Evolutionary conservation across 2,329 filamentous ascomycete species (phyloP), one percentile per base, ranked within the genome.

Genomic region (Apiospora koreana): DNA sequence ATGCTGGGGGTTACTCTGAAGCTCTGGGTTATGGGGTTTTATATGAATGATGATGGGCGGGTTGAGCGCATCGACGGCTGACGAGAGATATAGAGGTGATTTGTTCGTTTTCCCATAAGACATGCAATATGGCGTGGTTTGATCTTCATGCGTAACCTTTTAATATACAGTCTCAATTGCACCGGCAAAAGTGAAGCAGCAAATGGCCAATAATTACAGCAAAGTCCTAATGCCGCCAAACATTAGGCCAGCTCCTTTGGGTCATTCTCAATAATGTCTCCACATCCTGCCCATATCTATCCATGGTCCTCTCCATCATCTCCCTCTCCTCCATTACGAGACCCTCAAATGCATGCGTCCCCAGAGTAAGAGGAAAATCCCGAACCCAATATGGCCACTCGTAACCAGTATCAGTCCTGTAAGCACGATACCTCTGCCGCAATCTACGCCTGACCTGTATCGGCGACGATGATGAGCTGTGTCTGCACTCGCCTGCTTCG

Each of bases 331-430:
- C 45, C 18, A n/a, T n/a, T n/a, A 3, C 7, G 18, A n/a, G 5
- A 2, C 31, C 48, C 12, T 18, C 3, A 14, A 54, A 54, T 4
- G 7, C 4, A 18, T 18, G 12, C 16, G 1, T 18, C 25, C 25
- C 48, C 16, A 54, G 25, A 18, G 12, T 18, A 18, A 31, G 23
- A 5, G 48, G 48, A 16, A 54, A 31, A 10, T 54, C 25, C 1
- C 1, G 4, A 3, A 16, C 12, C 4, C 10, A 54, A 5, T 3
- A 5, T 8, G 48, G 48, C 14, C 14, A 16, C 3, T 31, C 16
- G 18, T n/a, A 14, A 0, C 25, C 25, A 1, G 0, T 0, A 5
- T 16, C 8, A 5, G 1, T 18, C 23, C 4, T 28, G 4, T 16
- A 2, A 18, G 16, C 48, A 8, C 6, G 25, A 28, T 31, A 54